Base-by-base conservation (phyloP, 495 filamentous ascomycete species). In the Rhypophila decipiens region DNA sequence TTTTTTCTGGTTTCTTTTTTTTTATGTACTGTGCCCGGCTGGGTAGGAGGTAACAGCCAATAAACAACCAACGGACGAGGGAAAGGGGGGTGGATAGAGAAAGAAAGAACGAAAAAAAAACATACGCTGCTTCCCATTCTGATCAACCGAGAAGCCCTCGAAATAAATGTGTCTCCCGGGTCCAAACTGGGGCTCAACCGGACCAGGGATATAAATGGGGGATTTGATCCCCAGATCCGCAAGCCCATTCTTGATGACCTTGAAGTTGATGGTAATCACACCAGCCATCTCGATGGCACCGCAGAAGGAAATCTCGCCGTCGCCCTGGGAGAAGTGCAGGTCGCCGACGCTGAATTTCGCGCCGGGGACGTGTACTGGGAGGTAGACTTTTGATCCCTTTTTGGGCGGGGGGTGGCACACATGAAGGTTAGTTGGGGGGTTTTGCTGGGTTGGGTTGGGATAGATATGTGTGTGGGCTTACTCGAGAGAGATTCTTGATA, bases 281-380 rank as follows among this genome's bases (percentile, higher is more conserved):
- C 91, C 91, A 0, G 90, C 87, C 88, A 97, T 97, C 63, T 97
- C 91, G 50, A 97, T 97, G 9, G 90, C 91, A 12, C 91, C 91
- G 57, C 91, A 97, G 68, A 97, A 96, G 0, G 83, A 88, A 42
- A 97, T 95, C 64, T 97, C 91, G 4, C 91, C 91, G 60, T 95
- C 89, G 19, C 90, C 88, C 64, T 96, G 82, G 0, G 80, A 86
- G 70, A 95, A 96, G 62, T 96, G 89, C 19, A 96, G 69, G 62
- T 96, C 90, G 13, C 90, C 91, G 9, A 97, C 91, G 38, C 79
- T 85, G 71, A 97, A 97, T 56, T 93, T 93, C 33, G 91, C 91
- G 0, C 91, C 90, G 0, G 78, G 73, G 23, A 96, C 86, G 46
- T 78, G 74, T 2, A 97, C 83, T 4, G 91, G 90, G 7, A 97